Evolutionary conservation across 2,329 filamentous ascomycete species (phyloP), one percentile per base, ranked within the genome.

Genomic region (Saccharata proteae): DNA sequence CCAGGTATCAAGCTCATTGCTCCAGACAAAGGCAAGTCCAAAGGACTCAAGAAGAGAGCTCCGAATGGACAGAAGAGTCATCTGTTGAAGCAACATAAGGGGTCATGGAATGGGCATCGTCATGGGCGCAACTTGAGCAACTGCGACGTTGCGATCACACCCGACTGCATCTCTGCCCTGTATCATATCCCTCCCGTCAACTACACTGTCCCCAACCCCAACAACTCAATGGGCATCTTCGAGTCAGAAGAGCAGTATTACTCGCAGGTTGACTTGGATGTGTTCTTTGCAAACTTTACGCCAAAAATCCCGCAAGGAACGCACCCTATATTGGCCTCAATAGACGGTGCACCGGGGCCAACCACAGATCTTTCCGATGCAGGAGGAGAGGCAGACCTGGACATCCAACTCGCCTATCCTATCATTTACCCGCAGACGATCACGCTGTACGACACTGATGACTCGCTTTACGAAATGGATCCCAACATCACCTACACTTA

Each of bases 91-190:
- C 20, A 22, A 28, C 15, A 13, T 14, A n/a, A 17, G n/a, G n/a
- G 16, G 10, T 4, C 6, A 8, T 6, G 16, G 16, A 7, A 16
- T 16, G 9, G 15, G 22, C 18, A 40, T 40, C n/a, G 39, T 40
- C 21, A 42, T 40, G 29, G 41, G 45, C 29, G 46, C 35, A 34
- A 41, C 15, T 44, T 62, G 9, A 40, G 48, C 24, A 46, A 47
- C 23, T 77, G 73, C 44, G 63, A 69, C 40, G 49, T 52, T 10
- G 62, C 65, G 43, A 71, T 76, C 39, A 74, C 69, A 1, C 68
- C 70, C 0, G 59, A 61, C 24, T 77, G 72, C 41, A 38, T 58
- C n/a, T 41, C 51, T 6, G 48, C 46, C 7, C 39, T 58, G 3
- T 58, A 58, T 38, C 44, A 47, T 19, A 51, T 58, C 31, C 49